phyloP scores from a whole-genome alignment of 2,329 filamentous ascomycete genomes.

The Penicillium verrucosum region DNA sequence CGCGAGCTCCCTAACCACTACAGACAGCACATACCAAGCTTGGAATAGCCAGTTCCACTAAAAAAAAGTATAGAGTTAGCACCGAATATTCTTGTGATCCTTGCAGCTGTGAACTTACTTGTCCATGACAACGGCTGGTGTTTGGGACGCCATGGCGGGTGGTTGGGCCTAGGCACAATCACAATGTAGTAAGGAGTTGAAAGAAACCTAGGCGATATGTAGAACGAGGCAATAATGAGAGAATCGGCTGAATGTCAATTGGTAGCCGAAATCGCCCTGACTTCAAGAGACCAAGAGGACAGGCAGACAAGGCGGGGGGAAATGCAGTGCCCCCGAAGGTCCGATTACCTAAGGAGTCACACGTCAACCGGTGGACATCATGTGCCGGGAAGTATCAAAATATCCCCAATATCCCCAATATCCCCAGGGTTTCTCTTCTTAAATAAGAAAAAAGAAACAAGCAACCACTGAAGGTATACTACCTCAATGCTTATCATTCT shows the following conservation, averaged over 20 bases:
- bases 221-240: neutral
- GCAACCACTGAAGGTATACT: neutral
- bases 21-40: slow-evolving; percentile 69
- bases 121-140: slow-evolving; percentile 99
- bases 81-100: slow-evolving; percentile 11
- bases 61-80: slow-evolving; percentile 25
- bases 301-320: slow-evolving; percentile 29
- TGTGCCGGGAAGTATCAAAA: slow-evolving; percentile 9
- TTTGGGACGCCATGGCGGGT: slow-evolving; percentile 84
- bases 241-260: slow-evolving; percentile 6
- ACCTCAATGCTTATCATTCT: neutral
- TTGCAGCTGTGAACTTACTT: slow-evolving; percentile 66
- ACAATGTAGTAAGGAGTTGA: neutral
- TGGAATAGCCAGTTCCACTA: slow-evolving; percentile 98
- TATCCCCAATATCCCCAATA: neutral
- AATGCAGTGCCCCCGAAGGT: slow-evolving; percentile 11
- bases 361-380: slow-evolving; percentile 5
- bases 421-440: neutral
- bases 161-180: slow-evolving; percentile 7
- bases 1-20: slow-evolving; percentile 10
- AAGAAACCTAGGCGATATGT: neutral
- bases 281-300: slow-evolving; percentile 17
- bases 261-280: slow-evolving; percentile 2
- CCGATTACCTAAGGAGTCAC: slow-evolving; percentile 19
- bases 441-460: neutral